Conservation (phyloP, 192 early-diverging fungal species). For the Paraglomus brasilianum region DNA sequence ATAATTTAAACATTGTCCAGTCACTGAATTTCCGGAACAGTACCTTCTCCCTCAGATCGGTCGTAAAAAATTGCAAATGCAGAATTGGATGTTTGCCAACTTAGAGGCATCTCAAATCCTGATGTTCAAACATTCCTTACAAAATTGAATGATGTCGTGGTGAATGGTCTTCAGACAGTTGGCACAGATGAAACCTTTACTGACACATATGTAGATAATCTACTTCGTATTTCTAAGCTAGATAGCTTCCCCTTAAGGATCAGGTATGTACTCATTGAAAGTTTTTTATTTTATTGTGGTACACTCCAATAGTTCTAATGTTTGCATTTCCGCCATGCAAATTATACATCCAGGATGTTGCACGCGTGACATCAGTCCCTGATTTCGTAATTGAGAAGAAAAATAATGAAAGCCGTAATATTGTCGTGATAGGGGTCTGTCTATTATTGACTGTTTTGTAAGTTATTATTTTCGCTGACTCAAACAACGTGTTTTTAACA, state of each 20-base stretch:
- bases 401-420: too few species aligned
- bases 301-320: too few species aligned
- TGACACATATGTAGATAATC: slow-evolving; percentile 11
- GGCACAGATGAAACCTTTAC: slow-evolving; percentile 23
- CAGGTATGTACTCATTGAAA: too few species aligned
- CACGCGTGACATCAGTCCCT: too few species aligned
- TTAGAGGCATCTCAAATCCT: not conserved
- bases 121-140: slow-evolving; percentile 15
- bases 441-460: not conserved
- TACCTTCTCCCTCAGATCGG: not conserved
- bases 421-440: not conserved
- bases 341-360: not conserved
- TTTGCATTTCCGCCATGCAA: slow-evolving; percentile 2
- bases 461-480: not conserved
- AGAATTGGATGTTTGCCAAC: not conserved
- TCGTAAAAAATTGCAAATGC: not conserved
- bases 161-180: not conserved
- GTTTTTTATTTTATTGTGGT: too few species aligned
- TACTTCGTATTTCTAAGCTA: too few species aligned
- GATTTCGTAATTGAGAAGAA: too few species aligned
- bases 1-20: slow-evolving; percentile 8
- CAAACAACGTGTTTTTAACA: not conserved
- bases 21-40: not conserved
- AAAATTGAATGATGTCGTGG: slow-evolving; percentile 1
- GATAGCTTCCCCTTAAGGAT: too few species aligned